These are phyloP conservation scores for Dryas octopetala DNA, from an alignment of 306 rosid species.

Conservation along the genomic window DNA sequence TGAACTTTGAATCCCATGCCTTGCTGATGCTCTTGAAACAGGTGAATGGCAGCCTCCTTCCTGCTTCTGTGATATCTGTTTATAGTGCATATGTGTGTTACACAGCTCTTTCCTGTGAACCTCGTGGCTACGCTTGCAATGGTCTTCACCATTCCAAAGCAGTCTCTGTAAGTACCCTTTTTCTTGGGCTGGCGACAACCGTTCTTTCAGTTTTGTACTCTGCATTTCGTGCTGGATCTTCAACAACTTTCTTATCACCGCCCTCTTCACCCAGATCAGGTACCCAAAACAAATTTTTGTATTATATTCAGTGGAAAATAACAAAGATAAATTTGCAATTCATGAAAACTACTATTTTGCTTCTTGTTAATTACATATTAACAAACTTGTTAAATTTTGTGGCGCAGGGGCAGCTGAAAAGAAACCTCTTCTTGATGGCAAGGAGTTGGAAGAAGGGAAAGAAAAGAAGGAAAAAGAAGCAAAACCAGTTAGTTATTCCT, in stretches of 20 bases:
- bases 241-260: constrained; percentile 82
- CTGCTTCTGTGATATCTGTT: constrained; percentile 89
- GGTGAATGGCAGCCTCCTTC: constrained; percentile 96
- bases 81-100: constrained; percentile 88
- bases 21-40: constrained; percentile 28
- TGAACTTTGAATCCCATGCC: background rate
- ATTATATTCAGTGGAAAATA: background rate
- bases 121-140: constrained; percentile 76
- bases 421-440: constrained; percentile 67
- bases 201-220: constrained; percentile 87
- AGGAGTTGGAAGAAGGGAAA: constrained; percentile 77
- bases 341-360: background rate
- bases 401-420: constrained; percentile 39
- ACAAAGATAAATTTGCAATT: background rate
- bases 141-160: constrained; percentile 76
- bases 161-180: constrained; percentile 60
- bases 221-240: constrained; percentile 96
- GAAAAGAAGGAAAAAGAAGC: constrained; percentile 64
- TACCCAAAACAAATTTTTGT: constrained; percentile 19
- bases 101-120: constrained; percentile 93
- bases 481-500: constrained; percentile 74
- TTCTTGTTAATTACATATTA: constrained; percentile 4
- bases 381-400: constrained; percentile 10
- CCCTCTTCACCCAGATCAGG: constrained; percentile 83
- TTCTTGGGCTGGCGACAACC: constrained; percentile 91